Base-by-base conservation (phyloP, 805 yeast species). In the Zygoascus ofunaensis region DNA sequence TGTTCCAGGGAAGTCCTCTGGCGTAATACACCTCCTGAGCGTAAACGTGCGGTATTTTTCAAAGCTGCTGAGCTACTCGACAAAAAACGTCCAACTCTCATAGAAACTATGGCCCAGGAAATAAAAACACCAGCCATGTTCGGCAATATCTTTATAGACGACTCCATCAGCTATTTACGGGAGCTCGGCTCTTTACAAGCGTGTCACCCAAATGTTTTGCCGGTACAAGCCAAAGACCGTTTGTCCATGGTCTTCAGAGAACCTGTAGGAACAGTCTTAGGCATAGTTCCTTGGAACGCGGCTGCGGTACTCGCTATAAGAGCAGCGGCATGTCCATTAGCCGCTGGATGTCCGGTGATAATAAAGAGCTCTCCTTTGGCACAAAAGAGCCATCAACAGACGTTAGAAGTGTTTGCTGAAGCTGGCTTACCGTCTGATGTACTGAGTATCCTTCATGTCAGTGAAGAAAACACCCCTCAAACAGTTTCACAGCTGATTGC, bases 281-380 rank as follows among this genome's bases (percentile, higher is more conserved):
- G 82, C 60, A 82, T 85, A 55, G 82, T 82, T 52, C 90, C 94
- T 53, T 84, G 92, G 90, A 84, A 84, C 66, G 84, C 83, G 74
- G 92, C 94, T 55, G 65, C 82, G 55, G 71, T 84, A 66, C 81
- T 84, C 80, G 80, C 82, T 69, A 71, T 87, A 32, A 80, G 94
- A 86, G 82, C 84, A 61, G 69, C 84, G 49, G 89, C 84, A 49
- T 87, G 90, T 34, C 89, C 89, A 47, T 68, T 83, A 55, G 86
- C 87, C 48, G 80, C 94, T 39, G 92, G 90, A 69, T 81, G 83
- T 71, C 76, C 89, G 42, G 76, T 80, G 52, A 83, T 85, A 41
- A 70, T 83, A 64, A 84, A 84, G 67, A 77, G 90, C 34, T 86
- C 92, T 46, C 87, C 83, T 64, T 71, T 83, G 30, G 80, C 92